Base-by-base conservation (phyloP, 805 yeast species). In the Yamadazyma olivae region DNA sequence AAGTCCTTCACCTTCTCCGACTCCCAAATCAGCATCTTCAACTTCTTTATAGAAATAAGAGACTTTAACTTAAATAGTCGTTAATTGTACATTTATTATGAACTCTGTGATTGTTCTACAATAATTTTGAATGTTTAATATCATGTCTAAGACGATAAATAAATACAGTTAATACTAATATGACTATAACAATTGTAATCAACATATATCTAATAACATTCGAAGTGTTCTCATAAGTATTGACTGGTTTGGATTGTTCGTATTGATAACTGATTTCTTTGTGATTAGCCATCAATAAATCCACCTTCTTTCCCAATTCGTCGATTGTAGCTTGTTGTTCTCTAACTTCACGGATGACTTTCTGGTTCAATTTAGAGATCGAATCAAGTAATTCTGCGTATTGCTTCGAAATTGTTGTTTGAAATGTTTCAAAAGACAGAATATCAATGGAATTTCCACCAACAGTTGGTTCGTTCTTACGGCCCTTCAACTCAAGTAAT, bases 91-190 rank as follows among this genome's bases (percentile, higher is more conserved):
- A 27, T 27, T 20, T 32, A 32, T 29, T n/a, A 14, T 7, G 12
- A 12, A 30, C n/a, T 30, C 22, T n/a, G 10, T n/a, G n/a, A n/a
- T n/a, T 32, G 7, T 13, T 19, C 17, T 53, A 78, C 38, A 79
- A 63, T 30, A 80, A 62, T 44, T 80, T 80, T 6, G 81, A 63
- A 48, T 76, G 82, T 47, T 77, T 79, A 38, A 80, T 77, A 44
- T 80, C 85, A 44, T 67, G 75, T 59, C 83, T 74, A 28, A 80
- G 57, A 50, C 76, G 68, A 53, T 70, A 71, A 16, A 77, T 68
- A 41, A 75, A 62, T 23, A 70, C 54, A 14, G 72, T 64, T 37
- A 77, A 59, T 1, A 66, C 56, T 3, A 67, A 43, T 18, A 73
- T 45, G 4, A 70, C 57, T 7, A 64, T 35, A 7, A 70, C 49